These are phyloP conservation scores for Microcyclospora pomicola DNA, from an alignment of 2,329 filamentous ascomycete genomes.

Conservation along the genomic window DNA sequence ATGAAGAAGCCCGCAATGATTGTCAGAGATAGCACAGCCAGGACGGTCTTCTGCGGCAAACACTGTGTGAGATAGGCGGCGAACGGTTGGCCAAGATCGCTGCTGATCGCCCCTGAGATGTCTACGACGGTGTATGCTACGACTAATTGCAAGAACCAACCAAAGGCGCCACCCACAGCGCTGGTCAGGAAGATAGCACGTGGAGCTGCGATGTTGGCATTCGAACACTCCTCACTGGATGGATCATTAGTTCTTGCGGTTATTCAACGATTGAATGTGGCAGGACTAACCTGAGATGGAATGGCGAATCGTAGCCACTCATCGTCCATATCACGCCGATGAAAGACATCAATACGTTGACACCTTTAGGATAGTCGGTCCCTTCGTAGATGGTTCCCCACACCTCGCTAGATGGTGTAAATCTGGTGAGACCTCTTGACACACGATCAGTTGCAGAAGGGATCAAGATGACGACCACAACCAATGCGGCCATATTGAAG, in stretches of 20 bases:
- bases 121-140: constrained; percentile 60
- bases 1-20: constrained; percentile 58
- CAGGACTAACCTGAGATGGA: constrained; percentile 41
- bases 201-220: constrained; percentile 55
- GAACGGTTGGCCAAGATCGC: constrained; percentile 54
- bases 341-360: constrained; percentile 59
- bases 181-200: constrained; percentile 60
- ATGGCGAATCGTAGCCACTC: constrained; percentile 52
- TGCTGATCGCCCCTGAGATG: constrained; percentile 44
- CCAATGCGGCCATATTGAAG: constrained; percentile 55
- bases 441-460: constrained; percentile 42
- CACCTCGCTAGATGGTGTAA: constrained; percentile 43
- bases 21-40: constrained; percentile 50
- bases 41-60: constrained; percentile 44
- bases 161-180: constrained; percentile 49
- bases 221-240: constrained; percentile 53
- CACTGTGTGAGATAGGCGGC: constrained; percentile 56
- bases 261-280: too few relatives aligned
- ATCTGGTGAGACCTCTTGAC: constrained; percentile 42
- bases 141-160: constrained; percentile 61
- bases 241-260: too few relatives aligned
- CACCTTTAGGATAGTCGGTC: constrained; percentile 53
- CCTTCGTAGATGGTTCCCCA: constrained; percentile 53
- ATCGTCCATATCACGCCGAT: constrained; percentile 58
- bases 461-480: constrained; percentile 55